A percentile compares a stretch with the other conserved stretches of the same genome.
phyloP scores from a whole-genome alignment of 2,329 filamentous ascomycete species.

The Volutella citrinella region DNA sequence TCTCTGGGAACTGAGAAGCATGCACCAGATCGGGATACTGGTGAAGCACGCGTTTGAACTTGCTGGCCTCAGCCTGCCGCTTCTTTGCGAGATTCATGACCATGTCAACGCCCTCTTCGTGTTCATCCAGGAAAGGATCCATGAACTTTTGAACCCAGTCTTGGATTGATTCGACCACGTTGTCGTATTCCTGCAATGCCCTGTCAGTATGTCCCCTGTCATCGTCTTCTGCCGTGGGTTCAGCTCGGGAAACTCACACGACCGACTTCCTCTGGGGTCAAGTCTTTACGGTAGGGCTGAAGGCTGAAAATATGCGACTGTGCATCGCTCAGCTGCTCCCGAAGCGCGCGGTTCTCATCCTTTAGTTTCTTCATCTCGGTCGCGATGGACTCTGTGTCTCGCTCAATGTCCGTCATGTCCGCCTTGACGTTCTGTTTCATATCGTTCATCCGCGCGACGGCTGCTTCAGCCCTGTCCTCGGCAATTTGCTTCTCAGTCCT shows the following conservation, averaged over 20 bases:
- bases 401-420: conserved; percentile 19
- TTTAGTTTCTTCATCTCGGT: conserved; percentile 19
- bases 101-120: conserved; percentile 20
- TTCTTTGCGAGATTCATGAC: conserved; percentile 19
- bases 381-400: conserved; percentile 19
- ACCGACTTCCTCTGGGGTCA: conserved; percentile 35
- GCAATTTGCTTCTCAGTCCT: conserved; percentile 27
- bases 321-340: conserved; percentile 31
- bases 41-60: conserved; percentile 24
- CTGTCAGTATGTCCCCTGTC: conserved; percentile 10
- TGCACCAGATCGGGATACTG: conserved; percentile 31
- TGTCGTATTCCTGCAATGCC: conserved; percentile 31
- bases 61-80: conserved; percentile 22
- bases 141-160: conserved; percentile 37
- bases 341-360: conserved; percentile 26
- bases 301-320: conserved; percentile 40
- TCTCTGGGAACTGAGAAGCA: conserved; percentile 32
- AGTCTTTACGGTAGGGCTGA: conserved; percentile 37
- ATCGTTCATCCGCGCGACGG: conserved; percentile 20
- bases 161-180: conserved; percentile 30
- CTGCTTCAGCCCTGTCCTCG: conserved; percentile 26
- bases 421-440: conserved; percentile 23
- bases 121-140: conserved; percentile 27
- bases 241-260: conserved; percentile 24
- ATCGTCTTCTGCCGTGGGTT: too few relatives aligned